Percentiles rank a stretch among this genome's conserved stretches.
These are phyloP conservation scores for Aleurites moluccanus DNA, from an alignment of 441 rosid genomes.

Conservation along the genomic window DNA sequence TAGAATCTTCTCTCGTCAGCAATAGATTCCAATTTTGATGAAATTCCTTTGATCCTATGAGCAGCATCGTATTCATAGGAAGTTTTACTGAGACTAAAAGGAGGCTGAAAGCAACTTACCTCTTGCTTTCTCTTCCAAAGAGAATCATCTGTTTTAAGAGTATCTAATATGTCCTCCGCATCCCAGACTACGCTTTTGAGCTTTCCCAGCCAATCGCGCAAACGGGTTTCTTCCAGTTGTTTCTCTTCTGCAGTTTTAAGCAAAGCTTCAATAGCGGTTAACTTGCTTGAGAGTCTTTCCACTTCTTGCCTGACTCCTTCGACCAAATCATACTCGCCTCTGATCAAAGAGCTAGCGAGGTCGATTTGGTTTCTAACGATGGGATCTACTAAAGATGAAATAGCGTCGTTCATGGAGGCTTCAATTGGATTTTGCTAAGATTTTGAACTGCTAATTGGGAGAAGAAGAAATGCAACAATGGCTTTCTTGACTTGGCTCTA, in stretches of 20 bases:
- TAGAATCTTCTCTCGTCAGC: conserved; percentile 6
- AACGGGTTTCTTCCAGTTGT: neutral
- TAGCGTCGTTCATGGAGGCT: neutral
- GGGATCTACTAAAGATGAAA: neutral
- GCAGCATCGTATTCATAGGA: neutral
- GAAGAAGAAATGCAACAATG: too few relatives aligned
- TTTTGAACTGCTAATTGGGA: too few relatives aligned
- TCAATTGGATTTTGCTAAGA: neutral
- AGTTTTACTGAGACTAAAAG: neutral
- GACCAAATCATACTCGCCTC: neutral
- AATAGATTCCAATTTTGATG: conserved; percentile 3
- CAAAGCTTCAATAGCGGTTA: neutral
- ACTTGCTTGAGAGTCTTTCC: neutral
- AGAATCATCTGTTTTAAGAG: conserved; percentile 15
- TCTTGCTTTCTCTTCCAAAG: conserved; percentile 20
- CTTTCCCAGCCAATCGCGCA: conserved; percentile 8
- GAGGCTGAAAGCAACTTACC: neutral
- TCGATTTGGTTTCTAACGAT: neutral
- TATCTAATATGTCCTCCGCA: conserved; percentile 22
- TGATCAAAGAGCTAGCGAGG: neutral
- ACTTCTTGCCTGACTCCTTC: neutral
- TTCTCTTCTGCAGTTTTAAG: conserved; percentile 5
- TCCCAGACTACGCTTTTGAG: conserved; percentile 9
- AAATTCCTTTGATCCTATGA: neutral
- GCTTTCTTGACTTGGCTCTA: neutral